Conservation (phyloP, 2,329 filamentous ascomycete genomes). For the Rhynchosporium graminicola region DNA sequence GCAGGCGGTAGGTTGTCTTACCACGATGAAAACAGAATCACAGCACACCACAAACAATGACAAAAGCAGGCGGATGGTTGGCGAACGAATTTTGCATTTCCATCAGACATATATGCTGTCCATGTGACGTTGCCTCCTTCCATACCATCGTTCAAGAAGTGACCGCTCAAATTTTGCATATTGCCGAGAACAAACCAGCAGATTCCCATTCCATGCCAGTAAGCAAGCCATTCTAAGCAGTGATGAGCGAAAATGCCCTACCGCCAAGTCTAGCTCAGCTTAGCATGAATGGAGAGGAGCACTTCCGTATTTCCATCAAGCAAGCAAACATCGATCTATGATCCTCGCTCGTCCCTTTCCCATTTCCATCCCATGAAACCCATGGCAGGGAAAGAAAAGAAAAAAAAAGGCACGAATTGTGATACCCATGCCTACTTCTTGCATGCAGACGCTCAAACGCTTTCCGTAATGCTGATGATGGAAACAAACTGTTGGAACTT, state of each 20-base stretch:
- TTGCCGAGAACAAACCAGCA: too few relatives aligned
- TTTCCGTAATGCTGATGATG: slow-evolving; percentile 31
- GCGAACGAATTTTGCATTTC: too few relatives aligned
- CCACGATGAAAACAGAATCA: too few relatives aligned
- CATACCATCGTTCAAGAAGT: too few relatives aligned
- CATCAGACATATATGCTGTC: too few relatives aligned
- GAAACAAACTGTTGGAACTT: slow-evolving; percentile 29
- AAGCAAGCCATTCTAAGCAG: too few relatives aligned
- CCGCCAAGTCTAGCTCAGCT: slow-evolving; percentile 3
- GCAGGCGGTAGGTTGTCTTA: too few relatives aligned
- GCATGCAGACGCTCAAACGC: slow-evolving; percentile 31
- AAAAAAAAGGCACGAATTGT: slow-evolving; percentile 1
- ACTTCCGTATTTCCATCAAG: slow-evolving; percentile 43
- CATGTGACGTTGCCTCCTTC: too few relatives aligned
- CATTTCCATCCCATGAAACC: slow-evolving; percentile 22
- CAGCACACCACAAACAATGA: too few relatives aligned
- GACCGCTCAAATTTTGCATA: too few relatives aligned
- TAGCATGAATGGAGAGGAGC: slow-evolving; percentile 42
- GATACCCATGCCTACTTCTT: slow-evolving; percentile 24
- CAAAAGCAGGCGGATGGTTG: too few relatives aligned
- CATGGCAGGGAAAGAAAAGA: slow-evolving; percentile 24
- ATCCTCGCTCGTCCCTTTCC: slow-evolving; percentile 19
- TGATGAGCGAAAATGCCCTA: slow-evolving; percentile 22
- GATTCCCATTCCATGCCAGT: too few relatives aligned
- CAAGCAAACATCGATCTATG: slow-evolving; percentile 30